A percentile compares a stretch with the other conserved stretches of the same genome.
phyloP scores from a whole-genome alignment of 2,329 filamentous ascomycete species.

The Fusarium graminum region DNA sequence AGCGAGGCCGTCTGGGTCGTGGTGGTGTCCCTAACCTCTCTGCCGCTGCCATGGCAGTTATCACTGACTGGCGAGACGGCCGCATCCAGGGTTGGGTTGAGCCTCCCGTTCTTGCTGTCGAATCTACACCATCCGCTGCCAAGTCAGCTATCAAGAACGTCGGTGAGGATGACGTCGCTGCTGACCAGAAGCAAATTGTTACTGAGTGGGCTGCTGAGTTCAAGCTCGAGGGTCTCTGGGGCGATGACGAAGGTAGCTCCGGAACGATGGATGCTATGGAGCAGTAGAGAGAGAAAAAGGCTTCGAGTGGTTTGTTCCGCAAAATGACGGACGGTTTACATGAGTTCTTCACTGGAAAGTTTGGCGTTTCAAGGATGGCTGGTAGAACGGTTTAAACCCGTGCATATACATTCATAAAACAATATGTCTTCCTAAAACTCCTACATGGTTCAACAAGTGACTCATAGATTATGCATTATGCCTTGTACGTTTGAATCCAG shows the following conservation, averaged over 20 bases:
- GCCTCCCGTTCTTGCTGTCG: slow-evolving; percentile 75
- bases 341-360: slow-evolving; percentile 50
- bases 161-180: slow-evolving; percentile 61
- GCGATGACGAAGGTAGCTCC: slow-evolving; percentile 67
- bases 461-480: slow-evolving; percentile 35
- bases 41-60: slow-evolving; percentile 89
- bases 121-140: slow-evolving; percentile 50
- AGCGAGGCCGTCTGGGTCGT: slow-evolving; percentile 87
- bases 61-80: slow-evolving; percentile 97
- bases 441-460: slow-evolving; percentile 28
- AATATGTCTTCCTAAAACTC: slow-evolving; percentile 45
- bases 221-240: slow-evolving; percentile 93
- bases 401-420: slow-evolving; percentile 48
- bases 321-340: slow-evolving; percentile 47
- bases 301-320: slow-evolving; percentile 29
- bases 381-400: slow-evolving; percentile 49
- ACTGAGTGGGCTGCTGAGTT: slow-evolving; percentile 95
- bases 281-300: slow-evolving; percentile 54
- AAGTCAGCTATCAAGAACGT: slow-evolving; percentile 55
- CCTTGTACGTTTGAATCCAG: slow-evolving; percentile 7
- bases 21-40: slow-evolving; percentile 91
- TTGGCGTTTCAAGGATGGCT: slow-evolving; percentile 53
- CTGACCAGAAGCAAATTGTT: slow-evolving; percentile 87
- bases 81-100: slow-evolving; percentile 94
- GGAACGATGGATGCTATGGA: slow-evolving; percentile 64